A percentile compares a stretch with the other conserved stretches of the same genome.
Evolutionary conservation across 306 rosid species (phyloP).

Genomic region (Phaseolus lunatus): DNA sequence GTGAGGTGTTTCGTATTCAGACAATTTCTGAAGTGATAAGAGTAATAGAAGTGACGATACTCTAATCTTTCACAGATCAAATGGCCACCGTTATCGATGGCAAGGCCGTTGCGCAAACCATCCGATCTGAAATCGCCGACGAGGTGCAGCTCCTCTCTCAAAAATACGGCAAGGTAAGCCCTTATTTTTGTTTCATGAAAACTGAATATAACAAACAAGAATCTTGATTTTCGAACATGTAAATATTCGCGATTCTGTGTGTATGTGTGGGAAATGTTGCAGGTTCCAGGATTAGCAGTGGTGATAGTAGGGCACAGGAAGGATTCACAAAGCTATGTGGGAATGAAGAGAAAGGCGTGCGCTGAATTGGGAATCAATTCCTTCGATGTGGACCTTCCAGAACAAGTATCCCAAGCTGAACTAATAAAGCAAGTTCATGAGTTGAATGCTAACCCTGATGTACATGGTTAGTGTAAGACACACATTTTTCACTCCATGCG

Average conservation of each 20-base stretch:
- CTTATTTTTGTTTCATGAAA: neutral
- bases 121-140: slow-evolving; percentile 77
- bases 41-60: neutral
- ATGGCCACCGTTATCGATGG: slow-evolving; percentile 88
- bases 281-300: slow-evolving; percentile 95
- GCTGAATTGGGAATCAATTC: slow-evolving; percentile 86
- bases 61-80: slow-evolving; percentile 11
- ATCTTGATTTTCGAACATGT: neutral
- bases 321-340: slow-evolving; percentile 86
- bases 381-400: slow-evolving; percentile 80
- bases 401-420: slow-evolving; percentile 69
- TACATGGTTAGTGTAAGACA: slow-evolving; percentile 63
- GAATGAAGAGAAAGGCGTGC: slow-evolving; percentile 91
- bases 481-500: neutral
- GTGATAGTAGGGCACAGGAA: slow-evolving; percentile 87
- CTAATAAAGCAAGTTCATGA: slow-evolving; percentile 66
- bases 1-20: too few relatives aligned
- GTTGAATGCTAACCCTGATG: slow-evolving; percentile 72
- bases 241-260: neutral
- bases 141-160: slow-evolving; percentile 68
- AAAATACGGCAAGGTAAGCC: slow-evolving; percentile 75
- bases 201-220: neutral
- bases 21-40: neutral
- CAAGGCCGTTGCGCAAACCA: slow-evolving; percentile 72
- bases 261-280: neutral